Evolutionary conservation across 441 rosid species (phyloP), one percentile per base, ranked within the genome.

Genomic region (Jatropha podagrica): DNA sequence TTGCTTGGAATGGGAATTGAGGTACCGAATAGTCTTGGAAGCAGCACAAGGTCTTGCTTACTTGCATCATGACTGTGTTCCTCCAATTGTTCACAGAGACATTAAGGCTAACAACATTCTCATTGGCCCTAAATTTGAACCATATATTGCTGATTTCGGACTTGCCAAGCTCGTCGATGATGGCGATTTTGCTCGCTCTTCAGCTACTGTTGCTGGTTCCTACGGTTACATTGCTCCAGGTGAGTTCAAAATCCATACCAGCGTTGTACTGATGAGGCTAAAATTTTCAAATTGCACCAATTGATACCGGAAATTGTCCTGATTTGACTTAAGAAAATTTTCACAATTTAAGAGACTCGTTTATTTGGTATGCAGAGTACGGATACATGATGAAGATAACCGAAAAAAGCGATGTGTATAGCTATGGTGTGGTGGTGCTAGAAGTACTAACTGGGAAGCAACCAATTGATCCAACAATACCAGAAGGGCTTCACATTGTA

Each of bases 201-300:
- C 99, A 20, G 89, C 82, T 71, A 95, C 99, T 0, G 91, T 95
- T 12, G 98, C 99, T 61, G 99, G 99, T 54, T 95, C 99, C 40
- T 93, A 90, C 58, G 99, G 99, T 67, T 95, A 93, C 76, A 93
- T 95, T 70, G 99, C 99, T 78, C 99, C 99, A 46, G 99, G 99
- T 93, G 80, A 78, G 84, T 62, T 60, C 58, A 23, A 56, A 4
- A 32, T 32, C 32, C 32, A 32, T 32, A 32, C 32, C 32, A 32
- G 32, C 32, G 1, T 32, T 32, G 32, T 32, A 1, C 32, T 32
- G 32, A 32, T 32, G 32, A 32, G 32, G 32, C 32, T 32, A 32
- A 32, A 32, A 32, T 48, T 18, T 3, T 17, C 7, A 27, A 40
- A 66, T 54, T n/a, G 23, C 63, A 37, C 15, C 23, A 23, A 40